These are phyloP conservation scores for Fallopia convolvulus DNA, from an alignment of 148 eudicot genomes.

Conservation along the genomic window DNA sequence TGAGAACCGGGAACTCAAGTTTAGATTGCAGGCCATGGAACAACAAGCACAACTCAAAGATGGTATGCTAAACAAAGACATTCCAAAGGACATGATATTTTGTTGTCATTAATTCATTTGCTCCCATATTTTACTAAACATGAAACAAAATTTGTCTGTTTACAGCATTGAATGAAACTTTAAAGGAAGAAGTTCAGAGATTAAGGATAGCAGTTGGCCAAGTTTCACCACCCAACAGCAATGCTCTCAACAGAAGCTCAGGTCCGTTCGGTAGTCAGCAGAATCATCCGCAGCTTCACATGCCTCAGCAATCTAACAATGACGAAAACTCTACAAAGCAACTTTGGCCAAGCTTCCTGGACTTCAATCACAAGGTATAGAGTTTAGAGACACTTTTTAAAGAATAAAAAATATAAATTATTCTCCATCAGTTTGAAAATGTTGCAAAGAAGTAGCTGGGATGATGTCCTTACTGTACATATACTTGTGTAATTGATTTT, in stretches of 20 bases:
- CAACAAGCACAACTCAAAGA: conserved; percentile 13
- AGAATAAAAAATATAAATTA: neutral
- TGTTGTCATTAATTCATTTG: neutral
- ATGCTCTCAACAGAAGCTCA: conserved; percentile 27
- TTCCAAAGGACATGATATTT: neutral
- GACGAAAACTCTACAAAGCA: conserved; percentile 31
- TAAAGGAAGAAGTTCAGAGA: conserved; percentile 73
- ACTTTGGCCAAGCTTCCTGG: conserved; percentile 51
- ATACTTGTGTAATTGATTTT: neutral
- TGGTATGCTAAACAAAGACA: neutral
- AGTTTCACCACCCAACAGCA: conserved; percentile 22
- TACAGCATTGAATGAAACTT: conserved; percentile 77
- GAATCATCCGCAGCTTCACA: conserved; percentile 34
- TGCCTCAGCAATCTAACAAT: conserved; percentile 28
- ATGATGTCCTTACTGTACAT: neutral
- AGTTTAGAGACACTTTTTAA: neutral
- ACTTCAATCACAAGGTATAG: conserved; percentile 45
- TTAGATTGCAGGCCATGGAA: conserved; percentile 26
- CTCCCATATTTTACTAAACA: neutral
- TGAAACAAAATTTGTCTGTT: neutral
- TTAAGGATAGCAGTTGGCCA: conserved; percentile 77
- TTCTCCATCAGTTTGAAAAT: neutral
- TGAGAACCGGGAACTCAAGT: conserved; percentile 9
- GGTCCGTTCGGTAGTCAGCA: conserved; percentile 21
- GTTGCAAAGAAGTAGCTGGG: neutral